Conservation (phyloP, 768 basidiomycete genomes). For the Boletus reticulatus region DNA sequence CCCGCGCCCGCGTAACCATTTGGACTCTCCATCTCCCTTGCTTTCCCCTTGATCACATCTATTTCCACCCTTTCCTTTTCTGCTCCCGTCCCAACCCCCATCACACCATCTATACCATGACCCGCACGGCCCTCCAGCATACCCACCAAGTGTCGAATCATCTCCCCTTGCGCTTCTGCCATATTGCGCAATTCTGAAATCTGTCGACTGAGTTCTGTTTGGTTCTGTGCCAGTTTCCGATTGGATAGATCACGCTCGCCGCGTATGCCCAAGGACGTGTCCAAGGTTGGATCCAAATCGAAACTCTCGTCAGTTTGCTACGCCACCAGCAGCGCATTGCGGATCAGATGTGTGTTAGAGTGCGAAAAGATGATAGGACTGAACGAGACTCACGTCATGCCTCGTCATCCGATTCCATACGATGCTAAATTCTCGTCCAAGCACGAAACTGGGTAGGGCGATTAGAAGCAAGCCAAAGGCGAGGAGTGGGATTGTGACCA, state of each 20-base stretch:
- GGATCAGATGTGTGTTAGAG: not conserved
- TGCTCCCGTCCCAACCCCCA: not conserved
- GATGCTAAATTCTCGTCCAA: constrained; percentile 86
- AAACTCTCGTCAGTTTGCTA: not conserved
- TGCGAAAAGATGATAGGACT: not conserved
- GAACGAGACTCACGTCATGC: constrained; percentile 36
- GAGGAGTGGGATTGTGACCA: constrained; percentile 83
- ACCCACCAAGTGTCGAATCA: constrained; percentile 37
- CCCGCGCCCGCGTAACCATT: not conserved
- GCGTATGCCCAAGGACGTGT: constrained; percentile 3
- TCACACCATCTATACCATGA: not conserved
- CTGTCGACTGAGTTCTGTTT: constrained; percentile 63
- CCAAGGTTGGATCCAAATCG: constrained; percentile 1
- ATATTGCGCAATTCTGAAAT: constrained; percentile 54
- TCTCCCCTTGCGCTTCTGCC: constrained; percentile 57
- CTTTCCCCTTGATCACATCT: constrained; percentile 14
- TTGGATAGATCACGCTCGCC: constrained; percentile 48
- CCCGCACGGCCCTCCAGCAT: constrained; percentile 10
- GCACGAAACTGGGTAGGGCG: constrained; percentile 87
- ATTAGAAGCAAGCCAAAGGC: constrained; percentile 86
- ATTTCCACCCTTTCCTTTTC: not conserved
- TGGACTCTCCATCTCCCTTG: not conserved
- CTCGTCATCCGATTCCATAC: constrained; percentile 84
- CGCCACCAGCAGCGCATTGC: not conserved
- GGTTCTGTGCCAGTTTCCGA: constrained; percentile 62